Percentiles rank a stretch among this genome's conserved stretches.
Evolutionary conservation across 352 stramenopile species (phyloP).

Genomic region (Globisporangium acanthophoron): DNA sequence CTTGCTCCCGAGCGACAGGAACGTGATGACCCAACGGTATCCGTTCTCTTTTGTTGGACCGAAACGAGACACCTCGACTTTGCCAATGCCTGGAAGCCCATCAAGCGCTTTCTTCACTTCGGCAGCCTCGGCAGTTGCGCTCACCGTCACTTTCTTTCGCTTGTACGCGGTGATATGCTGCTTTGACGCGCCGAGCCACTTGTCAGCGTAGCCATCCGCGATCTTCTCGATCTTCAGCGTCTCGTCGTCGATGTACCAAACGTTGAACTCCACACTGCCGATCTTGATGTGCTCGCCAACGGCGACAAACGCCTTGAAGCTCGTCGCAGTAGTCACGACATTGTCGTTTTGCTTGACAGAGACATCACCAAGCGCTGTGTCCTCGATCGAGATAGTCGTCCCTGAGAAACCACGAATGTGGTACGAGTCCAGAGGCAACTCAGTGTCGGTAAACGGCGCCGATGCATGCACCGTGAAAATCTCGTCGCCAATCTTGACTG

Average conservation of each 20-base stretch:
- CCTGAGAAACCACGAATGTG: constrained; percentile 39
- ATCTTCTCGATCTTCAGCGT: constrained; percentile 34
- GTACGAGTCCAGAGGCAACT: constrained; percentile 65
- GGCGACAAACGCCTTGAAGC: constrained; percentile 32
- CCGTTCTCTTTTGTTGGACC: constrained; percentile 51
- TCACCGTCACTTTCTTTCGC: constrained; percentile 60
- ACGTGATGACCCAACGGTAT: constrained; percentile 66
- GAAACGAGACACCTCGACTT: constrained; percentile 46
- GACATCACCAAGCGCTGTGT: constrained; percentile 66
- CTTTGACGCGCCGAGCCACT: constrained; percentile 31
- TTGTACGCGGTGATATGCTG: constrained; percentile 59
- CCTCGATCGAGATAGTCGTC: constrained; percentile 33
- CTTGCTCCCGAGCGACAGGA: constrained; percentile 49
- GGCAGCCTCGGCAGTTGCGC: constrained; percentile 37
- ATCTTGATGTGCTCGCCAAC: constrained; percentile 57
- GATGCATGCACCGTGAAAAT: constrained; percentile 59
- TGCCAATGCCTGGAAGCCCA: constrained; percentile 44
- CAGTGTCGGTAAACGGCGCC: constrained; percentile 61
- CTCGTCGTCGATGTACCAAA: constrained; percentile 22
- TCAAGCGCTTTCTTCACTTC: constrained; percentile 43
- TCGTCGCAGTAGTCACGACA: constrained; percentile 32
- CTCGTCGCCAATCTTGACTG: constrained; percentile 44
- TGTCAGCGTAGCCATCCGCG: constrained; percentile 8
- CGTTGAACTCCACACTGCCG: constrained; percentile 35
- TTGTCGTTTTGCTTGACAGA: constrained; percentile 29